Evolutionary conservation across 805 yeast species (phyloP).

Genomic region (Teunomyces aglyptinius): DNA sequence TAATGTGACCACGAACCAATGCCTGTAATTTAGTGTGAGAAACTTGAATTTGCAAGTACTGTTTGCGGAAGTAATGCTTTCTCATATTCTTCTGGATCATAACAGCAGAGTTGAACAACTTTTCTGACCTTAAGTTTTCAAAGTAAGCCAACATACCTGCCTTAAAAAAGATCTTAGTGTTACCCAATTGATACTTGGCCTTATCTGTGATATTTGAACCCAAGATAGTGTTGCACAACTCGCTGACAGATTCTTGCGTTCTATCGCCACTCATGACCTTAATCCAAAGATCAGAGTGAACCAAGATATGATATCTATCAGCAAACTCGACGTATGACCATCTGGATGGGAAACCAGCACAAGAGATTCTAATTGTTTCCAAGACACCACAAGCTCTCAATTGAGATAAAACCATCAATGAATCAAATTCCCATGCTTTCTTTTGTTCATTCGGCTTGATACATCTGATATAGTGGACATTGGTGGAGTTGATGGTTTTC

Average conservation of each 20-base stretch:
- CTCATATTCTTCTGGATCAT: conserved; percentile 82
- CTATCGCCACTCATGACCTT: conserved; percentile 51
- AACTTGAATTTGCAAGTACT: conserved; percentile 52
- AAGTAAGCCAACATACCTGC: conserved; percentile 94
- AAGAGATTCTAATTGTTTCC: conserved; percentile 92
- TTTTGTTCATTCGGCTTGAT: conserved; percentile 94
- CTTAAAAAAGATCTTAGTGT: conserved; percentile 90
- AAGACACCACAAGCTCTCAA: conserved; percentile 97
- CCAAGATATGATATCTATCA: conserved; percentile 78
- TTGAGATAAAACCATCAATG: conserved; percentile 92
- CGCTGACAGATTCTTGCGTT: conserved; percentile 55
- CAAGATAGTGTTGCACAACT: conserved; percentile 68
- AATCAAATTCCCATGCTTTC: conserved; percentile 94
- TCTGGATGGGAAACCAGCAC: conserved; percentile 97
- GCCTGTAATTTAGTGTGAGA: conserved; percentile 61
- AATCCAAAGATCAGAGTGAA: conserved; percentile 69
- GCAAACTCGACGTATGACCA: conserved; percentile 95
- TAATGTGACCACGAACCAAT: conserved; percentile 58
- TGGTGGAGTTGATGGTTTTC: conserved; percentile 90
- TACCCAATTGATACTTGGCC: conserved; percentile 81
- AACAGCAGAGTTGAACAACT: conserved; percentile 73
- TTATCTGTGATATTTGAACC: conserved; percentile 61
- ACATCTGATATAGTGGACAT: conserved; percentile 95
- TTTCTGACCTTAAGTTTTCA: conserved; percentile 81
- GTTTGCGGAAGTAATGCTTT: conserved; percentile 59